Conservation (phyloP, 176 grass and related monocot genomes). For the barley (Hordeum vulgare) region DNA sequence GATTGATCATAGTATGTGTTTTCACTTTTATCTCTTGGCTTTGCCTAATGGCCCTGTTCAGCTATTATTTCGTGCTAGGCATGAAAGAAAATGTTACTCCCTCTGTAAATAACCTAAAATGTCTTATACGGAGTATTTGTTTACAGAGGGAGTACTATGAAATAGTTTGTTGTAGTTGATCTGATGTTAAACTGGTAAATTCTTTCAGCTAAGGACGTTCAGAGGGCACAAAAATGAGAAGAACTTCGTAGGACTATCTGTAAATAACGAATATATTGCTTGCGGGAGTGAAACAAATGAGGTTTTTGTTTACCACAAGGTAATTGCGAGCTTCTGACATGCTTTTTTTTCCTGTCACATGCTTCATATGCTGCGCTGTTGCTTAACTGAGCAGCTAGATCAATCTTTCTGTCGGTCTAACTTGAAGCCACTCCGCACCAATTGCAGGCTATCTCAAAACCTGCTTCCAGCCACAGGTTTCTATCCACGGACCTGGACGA, state of each 20-base stretch:
- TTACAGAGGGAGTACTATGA: background rate
- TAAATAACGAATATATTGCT: constrained; percentile 89
- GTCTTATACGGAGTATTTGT: no score
- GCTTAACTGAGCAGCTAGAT: background rate
- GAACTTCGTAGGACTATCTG: constrained; percentile 92
- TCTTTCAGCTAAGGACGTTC: constrained; percentile 84
- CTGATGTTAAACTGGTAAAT: constrained; percentile 5
- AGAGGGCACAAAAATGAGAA: constrained; percentile 99
- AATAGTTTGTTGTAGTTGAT: background rate
- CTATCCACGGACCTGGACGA: constrained; percentile 72
- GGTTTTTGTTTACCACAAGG: constrained; percentile 98
- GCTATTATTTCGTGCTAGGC: background rate
- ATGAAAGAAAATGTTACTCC: background rate
- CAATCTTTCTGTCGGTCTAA: background rate
- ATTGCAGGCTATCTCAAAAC: constrained; percentile 88
- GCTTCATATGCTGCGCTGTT: background rate
- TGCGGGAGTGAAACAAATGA: constrained; percentile 99
- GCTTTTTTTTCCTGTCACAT: background rate
- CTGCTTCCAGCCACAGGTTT: constrained; percentile 81
- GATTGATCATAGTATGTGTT: background rate
- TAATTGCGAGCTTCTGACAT: constrained; percentile 28
- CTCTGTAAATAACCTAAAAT: no score
- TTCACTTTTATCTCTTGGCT: background rate
- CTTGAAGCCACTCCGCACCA: background rate
- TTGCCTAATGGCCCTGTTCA: background rate